Base-by-base conservation (phyloP, 108 stramenopile species). In the Nannochloropsis gaditana region DNA sequence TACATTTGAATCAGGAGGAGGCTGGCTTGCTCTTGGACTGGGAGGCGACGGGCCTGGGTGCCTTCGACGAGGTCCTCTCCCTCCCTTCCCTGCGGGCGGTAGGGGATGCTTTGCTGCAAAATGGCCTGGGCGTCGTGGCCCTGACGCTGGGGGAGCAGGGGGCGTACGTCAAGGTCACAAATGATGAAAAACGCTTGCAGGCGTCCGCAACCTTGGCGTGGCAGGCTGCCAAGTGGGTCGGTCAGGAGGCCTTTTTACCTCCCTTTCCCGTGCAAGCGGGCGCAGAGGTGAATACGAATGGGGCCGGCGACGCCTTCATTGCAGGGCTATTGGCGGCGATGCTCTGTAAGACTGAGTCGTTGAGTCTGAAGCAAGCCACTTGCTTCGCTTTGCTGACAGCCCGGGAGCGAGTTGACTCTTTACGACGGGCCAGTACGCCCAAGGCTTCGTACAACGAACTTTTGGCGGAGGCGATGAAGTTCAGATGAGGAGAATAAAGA, bases 1-100 rank as follows among this genome's bases (percentile, higher is more conserved):
- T 89, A 41, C 89, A 89, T 50, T 81, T 85, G 44, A 89, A 89
- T 45, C 50, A 80, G 41, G 89, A 89, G 44, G 89, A 89, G 81
- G 89, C 89, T 21, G 85, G 86, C 82, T 79, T 85, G 10, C 86
- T 89, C 59, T 79, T 44, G n/a, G 85, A 85, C 41, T n/a, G 80
- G 11, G 31, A 80, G 31, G 31, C 11, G 19, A 80, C 5, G 4
- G 80, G 83, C 83, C 43, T 59, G 82, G 73, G 19, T 9, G 45
- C 2, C 10, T 42, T 44, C 79, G 87, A 21, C 43, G 82, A 19
- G 21, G 59, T 19, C 80, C 44, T 15, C 11, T 41, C 9, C 83
- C 82, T n/a, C 31, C 45, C 79, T 21, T 59, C 31, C 45, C 83
- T 87, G 9, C 87, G 45, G 45, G 45, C 79, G 44, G 83, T 81